phyloP scores from a whole-genome alignment of 2,329 filamentous ascomycete species.

The Mollisia scopiformis region DNA sequence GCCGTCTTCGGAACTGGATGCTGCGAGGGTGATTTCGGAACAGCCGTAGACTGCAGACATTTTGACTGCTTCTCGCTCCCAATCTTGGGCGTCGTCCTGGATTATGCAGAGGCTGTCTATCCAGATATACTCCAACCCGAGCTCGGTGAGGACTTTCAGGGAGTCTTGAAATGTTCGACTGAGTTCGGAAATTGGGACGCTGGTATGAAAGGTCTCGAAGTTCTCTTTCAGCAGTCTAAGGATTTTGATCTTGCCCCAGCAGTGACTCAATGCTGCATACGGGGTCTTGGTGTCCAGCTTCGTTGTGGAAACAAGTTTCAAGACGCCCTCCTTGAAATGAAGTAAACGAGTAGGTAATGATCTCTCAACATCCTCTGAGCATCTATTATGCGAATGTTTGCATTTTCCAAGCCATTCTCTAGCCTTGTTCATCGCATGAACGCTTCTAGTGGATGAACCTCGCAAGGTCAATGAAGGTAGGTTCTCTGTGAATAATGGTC shows the following conservation, averaged over 20 bases:
- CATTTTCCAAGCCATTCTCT: neutral
- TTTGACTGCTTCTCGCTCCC: conserved; percentile 42
- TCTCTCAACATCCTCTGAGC: neutral
- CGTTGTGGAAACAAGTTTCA: neutral
- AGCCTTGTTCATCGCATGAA: neutral
- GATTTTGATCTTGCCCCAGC: neutral
- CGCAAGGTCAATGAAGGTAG: neutral
- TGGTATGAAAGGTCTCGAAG: conserved; percentile 45
- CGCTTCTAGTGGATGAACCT: neutral
- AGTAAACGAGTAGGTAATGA: neutral
- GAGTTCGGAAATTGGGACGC: neutral
- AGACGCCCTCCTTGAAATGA: neutral
- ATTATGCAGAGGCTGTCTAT: conserved; percentile 20
- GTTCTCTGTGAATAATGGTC: neutral
- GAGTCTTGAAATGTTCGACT: conserved; percentile 15
- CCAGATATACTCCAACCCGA: conserved; percentile 17
- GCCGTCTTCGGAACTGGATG: neutral
- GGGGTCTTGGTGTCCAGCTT: neutral
- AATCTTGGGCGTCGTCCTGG: conserved; percentile 5
- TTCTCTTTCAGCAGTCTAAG: conserved; percentile 38
- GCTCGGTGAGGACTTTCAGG: neutral
- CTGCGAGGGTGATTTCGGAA: neutral
- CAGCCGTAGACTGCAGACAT: neutral
- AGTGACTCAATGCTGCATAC: neutral
- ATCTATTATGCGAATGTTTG: neutral